Percentiles rank a stretch among this genome's conserved stretches.
Evolutionary conservation across 805 yeast species (phyloP).

Genomic region (Candida ortonii): DNA sequence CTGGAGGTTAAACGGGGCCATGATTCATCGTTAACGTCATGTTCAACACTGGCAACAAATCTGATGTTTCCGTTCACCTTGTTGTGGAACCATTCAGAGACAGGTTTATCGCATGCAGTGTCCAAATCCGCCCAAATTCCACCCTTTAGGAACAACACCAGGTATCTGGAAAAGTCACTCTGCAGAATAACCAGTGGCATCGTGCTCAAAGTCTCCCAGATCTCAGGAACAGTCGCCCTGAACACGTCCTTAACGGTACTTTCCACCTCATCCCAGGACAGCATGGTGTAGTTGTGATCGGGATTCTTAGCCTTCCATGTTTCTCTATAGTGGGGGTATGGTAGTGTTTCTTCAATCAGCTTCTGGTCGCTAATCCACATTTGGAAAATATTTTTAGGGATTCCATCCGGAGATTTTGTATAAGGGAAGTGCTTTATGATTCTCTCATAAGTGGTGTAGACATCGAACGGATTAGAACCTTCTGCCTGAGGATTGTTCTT

Average conservation of each 20-base stretch:
- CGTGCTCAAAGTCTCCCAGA: slow-evolving; percentile 62
- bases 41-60: slow-evolving; percentile 81
- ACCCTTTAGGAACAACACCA: slow-evolving; percentile 78
- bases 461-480: slow-evolving; percentile 31
- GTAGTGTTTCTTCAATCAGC: slow-evolving; percentile 46
- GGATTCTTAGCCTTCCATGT: slow-evolving; percentile 65
- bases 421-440: slow-evolving; percentile 17
- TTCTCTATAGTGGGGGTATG: slow-evolving; percentile 40
- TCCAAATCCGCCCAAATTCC: slow-evolving; percentile 90
- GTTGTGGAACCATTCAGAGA: slow-evolving; percentile 57
- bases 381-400: slow-evolving; percentile 20
- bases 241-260: slow-evolving; percentile 49
- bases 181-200: slow-evolving; percentile 77
- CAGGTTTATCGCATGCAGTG: slow-evolving; percentile 63
- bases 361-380: slow-evolving; percentile 19
- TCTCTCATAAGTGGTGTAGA: slow-evolving; percentile 14
- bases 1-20: slow-evolving; percentile 87
- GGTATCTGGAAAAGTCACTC: slow-evolving; percentile 86
- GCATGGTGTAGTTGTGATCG: slow-evolving; percentile 59
- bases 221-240: slow-evolving; percentile 67
- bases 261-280: slow-evolving; percentile 52
- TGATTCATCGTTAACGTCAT: slow-evolving; percentile 86
- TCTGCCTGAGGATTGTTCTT: slow-evolving; percentile 32
- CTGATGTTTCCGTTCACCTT: slow-evolving; percentile 46
- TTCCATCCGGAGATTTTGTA: slow-evolving; percentile 11